phyloP scores from a whole-genome alignment of 2,329 filamentous ascomycete species.

The Sclerotinia spermophila region DNA sequence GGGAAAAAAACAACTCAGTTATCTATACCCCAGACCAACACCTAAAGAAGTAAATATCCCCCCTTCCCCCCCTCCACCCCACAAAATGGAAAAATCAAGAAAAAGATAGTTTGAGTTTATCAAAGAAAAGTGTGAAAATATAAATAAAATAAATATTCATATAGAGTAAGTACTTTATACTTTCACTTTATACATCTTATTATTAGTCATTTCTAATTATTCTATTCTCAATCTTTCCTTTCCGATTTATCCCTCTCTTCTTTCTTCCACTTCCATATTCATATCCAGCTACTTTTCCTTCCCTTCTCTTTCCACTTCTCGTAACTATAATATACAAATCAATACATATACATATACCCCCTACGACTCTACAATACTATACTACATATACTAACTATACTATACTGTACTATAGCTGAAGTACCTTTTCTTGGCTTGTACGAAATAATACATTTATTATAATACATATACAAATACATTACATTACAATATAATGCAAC shows the following conservation, averaged over 20 bases:
- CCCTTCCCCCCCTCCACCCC: too few species aligned
- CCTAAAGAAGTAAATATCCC: neutral
- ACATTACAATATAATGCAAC: neutral
- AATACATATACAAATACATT: neutral
- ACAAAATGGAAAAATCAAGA: neutral
- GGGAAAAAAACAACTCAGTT: neutral
- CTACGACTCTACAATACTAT: neutral
- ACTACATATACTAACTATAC: neutral
- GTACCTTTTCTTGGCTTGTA: conserved; percentile 1
- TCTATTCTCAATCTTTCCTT: neutral
- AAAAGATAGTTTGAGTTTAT: neutral
- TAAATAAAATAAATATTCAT: neutral
- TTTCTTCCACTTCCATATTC: neutral
- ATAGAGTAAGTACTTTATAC: neutral
- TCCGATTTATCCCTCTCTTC: neutral
- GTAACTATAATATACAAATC: neutral
- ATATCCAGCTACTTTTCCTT: neutral
- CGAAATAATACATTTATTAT: too few species aligned
- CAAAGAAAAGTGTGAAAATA: neutral
- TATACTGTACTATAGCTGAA: neutral
- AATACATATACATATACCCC: too few species aligned
- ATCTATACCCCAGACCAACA: conserved; percentile 11
- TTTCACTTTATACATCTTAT: neutral
- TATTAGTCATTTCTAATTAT: neutral
- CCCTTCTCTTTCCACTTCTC: neutral